Evolutionary conservation across 2,329 filamentous ascomycete genomes (phyloP).

Genomic region (Diplodia corticola): DNA sequence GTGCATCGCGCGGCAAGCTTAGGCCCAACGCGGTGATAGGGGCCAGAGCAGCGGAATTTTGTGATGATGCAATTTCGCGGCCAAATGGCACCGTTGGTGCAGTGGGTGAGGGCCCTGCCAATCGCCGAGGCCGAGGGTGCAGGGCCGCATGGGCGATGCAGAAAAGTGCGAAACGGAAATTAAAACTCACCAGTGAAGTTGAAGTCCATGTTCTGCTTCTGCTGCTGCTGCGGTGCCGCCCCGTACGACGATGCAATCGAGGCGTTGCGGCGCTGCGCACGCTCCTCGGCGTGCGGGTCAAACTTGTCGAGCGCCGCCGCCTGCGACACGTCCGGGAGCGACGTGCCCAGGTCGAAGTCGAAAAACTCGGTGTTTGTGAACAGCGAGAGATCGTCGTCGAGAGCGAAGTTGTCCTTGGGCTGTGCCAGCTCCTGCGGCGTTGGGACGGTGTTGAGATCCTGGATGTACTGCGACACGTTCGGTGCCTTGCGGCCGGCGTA

Average conservation of each 20-base stretch:
- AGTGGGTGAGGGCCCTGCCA: conserved; percentile 14
- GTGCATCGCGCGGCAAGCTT: conserved; percentile 22
- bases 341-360: conserved; percentile 59
- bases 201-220: conserved; percentile 35
- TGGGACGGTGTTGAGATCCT: conserved; percentile 74
- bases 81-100: conserved; percentile 15
- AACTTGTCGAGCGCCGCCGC: conserved; percentile 31
- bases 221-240: conserved; percentile 1
- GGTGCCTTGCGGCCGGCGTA: conserved; percentile 76
- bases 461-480: conserved; percentile 88
- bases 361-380: conserved; percentile 64
- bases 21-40: conserved; percentile 12
- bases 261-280: conserved; percentile 25
- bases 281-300: conserved; percentile 32
- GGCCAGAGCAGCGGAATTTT: conserved; percentile 16
- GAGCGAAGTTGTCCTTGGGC: conserved; percentile 40
- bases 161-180: conserved; percentile 24
- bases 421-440: conserved; percentile 37
- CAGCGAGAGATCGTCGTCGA: conserved; percentile 49
- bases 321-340: conserved; percentile 27
- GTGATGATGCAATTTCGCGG: conserved; percentile 20
- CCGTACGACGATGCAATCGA: conserved; percentile 24
- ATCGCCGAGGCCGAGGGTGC: conserved; percentile 23
- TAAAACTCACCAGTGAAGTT: conserved; percentile 36
- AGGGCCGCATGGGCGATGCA: conserved; percentile 22